Evolutionary conservation across 805 yeast species (phyloP), one percentile per base, ranked within the genome.

Genomic region (Myxozyma neglecta): DNA sequence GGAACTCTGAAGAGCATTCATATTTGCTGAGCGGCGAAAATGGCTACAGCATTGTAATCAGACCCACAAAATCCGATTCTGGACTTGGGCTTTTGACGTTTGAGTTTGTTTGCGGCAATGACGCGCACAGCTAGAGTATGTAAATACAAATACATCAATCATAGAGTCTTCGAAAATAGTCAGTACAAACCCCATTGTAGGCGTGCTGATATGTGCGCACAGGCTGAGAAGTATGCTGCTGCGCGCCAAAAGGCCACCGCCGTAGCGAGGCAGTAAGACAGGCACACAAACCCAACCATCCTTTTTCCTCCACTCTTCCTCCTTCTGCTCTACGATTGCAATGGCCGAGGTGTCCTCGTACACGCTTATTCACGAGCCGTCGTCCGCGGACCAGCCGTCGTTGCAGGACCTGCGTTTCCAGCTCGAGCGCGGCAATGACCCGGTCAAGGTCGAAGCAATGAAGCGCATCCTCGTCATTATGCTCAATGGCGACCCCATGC

Each of bases 401-500:
- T 83, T 83, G 57, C 80, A 84, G 70, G 97, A 91, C 77, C 86
- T 88, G 77, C 87, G 85, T 72, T 81, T 83, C 56, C 80, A 86
- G 68, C 81, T 94, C 68, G 98, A 94, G 77, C 90, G 89, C 75
- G 94, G 96, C 57, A 84, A 84, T 66, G 99, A 93, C 74, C 96
- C 87, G 40, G 85, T 84, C 69, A 92, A 93, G 77, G 84, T 93
- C 68, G 88, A 85, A 56, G 87, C 97, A 63, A 94, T 94, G 99
- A 88, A 88, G 72, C 83, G 84, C 70, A 88, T 94, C 68, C 81
- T 94, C 68, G 84, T 89, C 61, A 82, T 90, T 56, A 91, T 96
- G 85, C 82, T 94, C 66, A 93, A 90, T 73, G 97, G 97, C 39
- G 96, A 93, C 70, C 85, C 96, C 61, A 80, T 93, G 85, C 96